A percentile compares a stretch with the other conserved stretches of the same genome.
Conservation (phyloP, 192 early-diverging fungal genomes). For the Coemansia sp. region DNA sequence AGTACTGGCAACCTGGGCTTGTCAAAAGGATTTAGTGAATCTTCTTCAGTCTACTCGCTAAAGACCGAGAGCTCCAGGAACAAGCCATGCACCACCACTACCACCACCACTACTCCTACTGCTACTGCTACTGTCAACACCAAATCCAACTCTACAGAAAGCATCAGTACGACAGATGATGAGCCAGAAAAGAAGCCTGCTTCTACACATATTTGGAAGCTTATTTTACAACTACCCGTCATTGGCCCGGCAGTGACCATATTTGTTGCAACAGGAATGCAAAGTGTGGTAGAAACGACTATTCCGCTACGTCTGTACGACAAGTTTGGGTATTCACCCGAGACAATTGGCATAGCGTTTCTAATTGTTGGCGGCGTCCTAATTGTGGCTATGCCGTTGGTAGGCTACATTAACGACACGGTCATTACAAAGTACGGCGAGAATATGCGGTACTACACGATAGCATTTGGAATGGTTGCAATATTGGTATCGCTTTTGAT, state of each 20-base stretch:
- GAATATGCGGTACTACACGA: slow-evolving; percentile 50
- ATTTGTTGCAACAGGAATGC: slow-evolving; percentile 51
- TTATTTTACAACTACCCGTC: slow-evolving; percentile 34
- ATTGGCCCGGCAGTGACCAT: slow-evolving; percentile 42
- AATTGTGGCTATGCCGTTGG: slow-evolving; percentile 42
- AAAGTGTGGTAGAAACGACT: slow-evolving; percentile 46
- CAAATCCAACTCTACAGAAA: background rate
- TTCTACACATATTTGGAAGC: slow-evolving; percentile 19
- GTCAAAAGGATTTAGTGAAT: background rate
- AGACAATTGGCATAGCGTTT: slow-evolving; percentile 43
- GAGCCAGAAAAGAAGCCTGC: background rate
- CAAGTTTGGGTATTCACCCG: slow-evolving; percentile 43
- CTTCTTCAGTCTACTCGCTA: background rate
- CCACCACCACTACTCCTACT: background rate
- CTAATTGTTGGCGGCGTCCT: slow-evolving; percentile 47
- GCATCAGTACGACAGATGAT: background rate
- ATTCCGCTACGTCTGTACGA: slow-evolving; percentile 47
- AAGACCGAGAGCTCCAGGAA: background rate
- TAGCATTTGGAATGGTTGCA: slow-evolving; percentile 19
- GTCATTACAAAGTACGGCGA: slow-evolving; percentile 30
- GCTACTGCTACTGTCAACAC: no score
- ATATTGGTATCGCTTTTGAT: slow-evolving; percentile 33
- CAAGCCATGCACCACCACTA: background rate
- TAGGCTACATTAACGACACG: slow-evolving; percentile 36
- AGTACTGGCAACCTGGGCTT: background rate